These are phyloP conservation scores for Ophiostoma pallidulum DNA, from an alignment of 2,329 filamentous ascomycete genomes.

Conservation along the genomic window DNA sequence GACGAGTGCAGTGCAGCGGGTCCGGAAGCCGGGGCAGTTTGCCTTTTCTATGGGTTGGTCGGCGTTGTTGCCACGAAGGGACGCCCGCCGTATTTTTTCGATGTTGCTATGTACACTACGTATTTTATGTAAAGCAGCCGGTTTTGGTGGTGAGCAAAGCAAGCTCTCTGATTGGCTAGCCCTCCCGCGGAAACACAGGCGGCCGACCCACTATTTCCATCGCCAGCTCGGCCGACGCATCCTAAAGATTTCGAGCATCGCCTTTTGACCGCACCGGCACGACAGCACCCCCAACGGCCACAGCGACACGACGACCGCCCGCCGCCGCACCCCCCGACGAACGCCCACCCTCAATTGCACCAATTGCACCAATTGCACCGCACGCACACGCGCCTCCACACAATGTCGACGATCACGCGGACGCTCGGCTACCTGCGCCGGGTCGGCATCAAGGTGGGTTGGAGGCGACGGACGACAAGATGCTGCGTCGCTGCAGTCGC, in stretches of 20 bases:
- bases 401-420: conserved; percentile 84
- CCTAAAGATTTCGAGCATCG: background rate
- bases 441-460: conserved; percentile 71
- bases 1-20: background rate
- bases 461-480: background rate
- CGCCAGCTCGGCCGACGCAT: background rate
- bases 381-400: conserved; percentile 23
- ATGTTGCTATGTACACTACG: background rate
- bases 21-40: too few relatives aligned
- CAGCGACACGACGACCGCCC: background rate
- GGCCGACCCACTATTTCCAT: conserved; percentile 5
- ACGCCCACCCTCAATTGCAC: conserved; percentile 5
- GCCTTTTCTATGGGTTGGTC: too few relatives aligned
- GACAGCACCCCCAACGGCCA: background rate
- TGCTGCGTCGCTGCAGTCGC: too few relatives aligned
- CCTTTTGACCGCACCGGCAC: background rate
- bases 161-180: conserved; percentile 15
- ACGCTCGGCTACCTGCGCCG: conserved; percentile 80
- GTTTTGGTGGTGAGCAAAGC: conserved; percentile 10
- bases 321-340: background rate
- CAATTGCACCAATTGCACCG: background rate
- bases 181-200: background rate
- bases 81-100: too few relatives aligned
- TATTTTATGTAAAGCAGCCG: background rate
- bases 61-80: too few relatives aligned